phyloP scores from a whole-genome alignment of 345 rosid species.

The Brassica nigra region DNA sequence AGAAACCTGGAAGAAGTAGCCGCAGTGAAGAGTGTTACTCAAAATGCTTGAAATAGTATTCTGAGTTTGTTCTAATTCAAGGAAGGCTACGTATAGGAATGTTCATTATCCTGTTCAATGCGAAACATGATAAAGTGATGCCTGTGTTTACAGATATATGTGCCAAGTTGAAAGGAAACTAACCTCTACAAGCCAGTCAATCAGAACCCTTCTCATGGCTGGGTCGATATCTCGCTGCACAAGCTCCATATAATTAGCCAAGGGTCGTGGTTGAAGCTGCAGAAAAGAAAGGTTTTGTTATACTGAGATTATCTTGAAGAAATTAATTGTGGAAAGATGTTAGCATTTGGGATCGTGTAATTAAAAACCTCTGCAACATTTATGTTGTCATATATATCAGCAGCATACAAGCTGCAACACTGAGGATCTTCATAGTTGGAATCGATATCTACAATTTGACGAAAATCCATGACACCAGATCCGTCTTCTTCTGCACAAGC shows the following conservation, averaged over 20 bases:
- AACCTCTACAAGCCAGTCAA: conserved; percentile 98
- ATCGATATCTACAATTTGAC: conserved; percentile 69
- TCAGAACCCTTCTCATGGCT: conserved; percentile 76
- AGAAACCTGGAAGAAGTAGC: conserved; percentile 65
- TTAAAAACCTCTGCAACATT: conserved; percentile 74
- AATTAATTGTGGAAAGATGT: conserved; percentile 16
- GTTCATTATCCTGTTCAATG: not conserved
- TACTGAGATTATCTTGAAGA: too few species aligned
- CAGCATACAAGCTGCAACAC: conserved; percentile 71
- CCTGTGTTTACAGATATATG: not conserved
- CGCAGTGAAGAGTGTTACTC: conserved; percentile 18
- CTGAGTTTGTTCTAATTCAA: not conserved
- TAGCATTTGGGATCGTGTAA: conserved; percentile 21
- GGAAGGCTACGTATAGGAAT: not conserved
- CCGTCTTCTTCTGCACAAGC: conserved; percentile 55
- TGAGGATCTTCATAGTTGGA: conserved; percentile 67
- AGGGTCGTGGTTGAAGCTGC: conserved; percentile 82
- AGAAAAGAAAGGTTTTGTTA: not conserved
- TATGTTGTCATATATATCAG: conserved; percentile 62
- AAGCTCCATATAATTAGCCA: conserved; percentile 68
- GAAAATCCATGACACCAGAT: conserved; percentile 34
- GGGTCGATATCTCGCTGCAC: conserved; percentile 74
- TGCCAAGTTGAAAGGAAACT: conserved; percentile 26
- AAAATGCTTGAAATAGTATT: conserved; percentile 2
- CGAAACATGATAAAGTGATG: conserved; percentile 1